phyloP scores from a whole-genome alignment of 2,329 filamentous ascomycete genomes.

The Ophiostoma populinum region DNA sequence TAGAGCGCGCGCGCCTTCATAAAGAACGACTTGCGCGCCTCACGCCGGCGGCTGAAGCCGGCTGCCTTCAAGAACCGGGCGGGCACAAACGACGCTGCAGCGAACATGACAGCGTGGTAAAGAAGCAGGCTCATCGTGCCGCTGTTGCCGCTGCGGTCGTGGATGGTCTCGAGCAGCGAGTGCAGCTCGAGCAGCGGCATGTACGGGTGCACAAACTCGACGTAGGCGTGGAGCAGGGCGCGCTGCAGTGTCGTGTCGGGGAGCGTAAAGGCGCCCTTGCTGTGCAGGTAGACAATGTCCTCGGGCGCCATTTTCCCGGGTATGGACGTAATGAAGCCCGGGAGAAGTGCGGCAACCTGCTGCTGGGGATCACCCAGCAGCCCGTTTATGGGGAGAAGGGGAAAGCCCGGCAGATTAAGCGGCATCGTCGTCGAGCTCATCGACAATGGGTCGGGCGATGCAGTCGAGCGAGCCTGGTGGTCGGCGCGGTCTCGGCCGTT shows the following conservation, averaged over 20 bases:
- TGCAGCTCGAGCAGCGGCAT: slow-evolving; percentile 72
- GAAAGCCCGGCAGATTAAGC: slow-evolving; percentile 8
- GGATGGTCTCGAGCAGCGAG: slow-evolving; percentile 41
- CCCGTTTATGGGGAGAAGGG: slow-evolving; percentile 11
- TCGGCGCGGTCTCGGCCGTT: neutral
- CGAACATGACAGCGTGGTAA: slow-evolving; percentile 92
- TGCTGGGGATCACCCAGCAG: slow-evolving; percentile 14
- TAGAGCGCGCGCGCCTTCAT: slow-evolving; percentile 79
- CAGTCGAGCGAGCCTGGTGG: neutral
- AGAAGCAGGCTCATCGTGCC: slow-evolving; percentile 68
- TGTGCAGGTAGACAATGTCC: slow-evolving; percentile 66
- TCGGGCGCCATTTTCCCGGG: slow-evolving; percentile 61
- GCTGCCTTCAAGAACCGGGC: slow-evolving; percentile 58
- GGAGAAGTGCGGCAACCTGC: slow-evolving; percentile 28
- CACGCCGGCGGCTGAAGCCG: slow-evolving; percentile 62
- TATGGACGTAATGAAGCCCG: slow-evolving; percentile 60
- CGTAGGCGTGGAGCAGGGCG: slow-evolving; percentile 64
- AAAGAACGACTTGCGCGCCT: slow-evolving; percentile 76
- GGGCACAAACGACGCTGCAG: slow-evolving; percentile 75
- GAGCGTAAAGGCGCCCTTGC: slow-evolving; percentile 70
- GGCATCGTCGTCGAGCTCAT: neutral
- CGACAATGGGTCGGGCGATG: slow-evolving; percentile 5
- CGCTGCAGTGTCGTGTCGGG: slow-evolving; percentile 56
- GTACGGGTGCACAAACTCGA: slow-evolving; percentile 83
- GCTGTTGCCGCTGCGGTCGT: slow-evolving; percentile 47